These are phyloP conservation scores for Aspergillus aculeatinus DNA, from an alignment of 2,329 filamentous ascomycete genomes.

Conservation along the genomic window DNA sequence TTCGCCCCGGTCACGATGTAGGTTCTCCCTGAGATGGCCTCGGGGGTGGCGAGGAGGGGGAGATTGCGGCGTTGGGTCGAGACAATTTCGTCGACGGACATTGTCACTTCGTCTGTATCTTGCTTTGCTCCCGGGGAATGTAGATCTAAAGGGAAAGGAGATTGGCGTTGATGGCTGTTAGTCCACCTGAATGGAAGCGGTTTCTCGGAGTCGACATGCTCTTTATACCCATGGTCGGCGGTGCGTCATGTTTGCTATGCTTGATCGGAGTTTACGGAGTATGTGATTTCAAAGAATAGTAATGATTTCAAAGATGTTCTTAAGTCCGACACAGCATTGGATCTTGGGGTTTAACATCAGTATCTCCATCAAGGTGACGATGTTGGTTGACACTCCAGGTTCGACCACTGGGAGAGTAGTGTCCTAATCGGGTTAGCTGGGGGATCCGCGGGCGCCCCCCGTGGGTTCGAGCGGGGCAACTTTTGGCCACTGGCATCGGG, in stretches of 20 bases:
- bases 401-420: background rate
- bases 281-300: too few relatives aligned
- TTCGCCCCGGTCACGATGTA: constrained; percentile 12
- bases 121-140: too few relatives aligned
- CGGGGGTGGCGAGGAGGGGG: background rate
- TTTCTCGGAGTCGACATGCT: background rate
- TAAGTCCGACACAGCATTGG: background rate
- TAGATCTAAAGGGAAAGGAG: too few relatives aligned
- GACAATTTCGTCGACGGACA: background rate
- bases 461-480: too few relatives aligned
- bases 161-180: too few relatives aligned
- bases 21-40: constrained; percentile 5
- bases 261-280: background rate
- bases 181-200: background rate
- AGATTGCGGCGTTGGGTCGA: background rate
- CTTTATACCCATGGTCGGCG: background rate
- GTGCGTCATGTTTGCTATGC: too few relatives aligned
- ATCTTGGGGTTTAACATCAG: background rate
- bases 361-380: background rate
- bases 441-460: too few relatives aligned
- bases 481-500: too few relatives aligned
- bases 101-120: background rate
- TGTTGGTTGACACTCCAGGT: background rate
- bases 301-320: background rate
- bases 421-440: background rate